phyloP scores from a whole-genome alignment of 805 yeast species.

The Vanderwaltozyma verrucispora region DNA sequence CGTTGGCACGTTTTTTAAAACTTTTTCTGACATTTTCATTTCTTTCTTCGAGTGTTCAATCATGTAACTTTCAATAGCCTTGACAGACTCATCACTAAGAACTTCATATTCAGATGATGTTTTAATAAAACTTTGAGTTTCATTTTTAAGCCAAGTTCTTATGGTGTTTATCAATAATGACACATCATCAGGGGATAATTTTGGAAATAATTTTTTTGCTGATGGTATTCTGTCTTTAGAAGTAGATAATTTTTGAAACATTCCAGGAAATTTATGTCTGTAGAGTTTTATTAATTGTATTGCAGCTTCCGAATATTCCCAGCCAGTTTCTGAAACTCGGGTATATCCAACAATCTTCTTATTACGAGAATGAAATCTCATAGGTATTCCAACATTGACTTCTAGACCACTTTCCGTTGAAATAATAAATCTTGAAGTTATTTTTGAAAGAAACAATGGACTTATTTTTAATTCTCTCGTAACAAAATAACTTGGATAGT shows the following conservation, averaged over 20 bases:
- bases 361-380: constrained; percentile 69
- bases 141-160: constrained; percentile 34
- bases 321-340: constrained; percentile 47
- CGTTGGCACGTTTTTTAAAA: too few relatives aligned
- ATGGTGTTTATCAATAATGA: constrained; percentile 24
- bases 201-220: constrained; percentile 26
- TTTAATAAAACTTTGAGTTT: constrained; percentile 44
- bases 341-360: constrained; percentile 84
- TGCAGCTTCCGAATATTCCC: constrained; percentile 80
- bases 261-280: constrained; percentile 45
- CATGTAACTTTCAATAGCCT: constrained; percentile 53
- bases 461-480: constrained; percentile 46
- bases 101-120: constrained; percentile 73
- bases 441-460: constrained; percentile 58
- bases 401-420: constrained; percentile 41
- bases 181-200: constrained; percentile 24
- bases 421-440: constrained; percentile 64
- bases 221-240: constrained; percentile 17
- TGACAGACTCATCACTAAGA: constrained; percentile 53
- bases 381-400: constrained; percentile 69
- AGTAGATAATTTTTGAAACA: constrained; percentile 37
- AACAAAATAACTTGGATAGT: constrained; percentile 55
- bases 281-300: constrained; percentile 55
- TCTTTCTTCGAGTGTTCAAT: constrained; percentile 27
- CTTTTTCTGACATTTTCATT: too few relatives aligned